Evolutionary conservation across 169 alveolate species (phyloP), one percentile per base, ranked within the genome.

Genomic region (Prorocentrum cordatum): DNA sequence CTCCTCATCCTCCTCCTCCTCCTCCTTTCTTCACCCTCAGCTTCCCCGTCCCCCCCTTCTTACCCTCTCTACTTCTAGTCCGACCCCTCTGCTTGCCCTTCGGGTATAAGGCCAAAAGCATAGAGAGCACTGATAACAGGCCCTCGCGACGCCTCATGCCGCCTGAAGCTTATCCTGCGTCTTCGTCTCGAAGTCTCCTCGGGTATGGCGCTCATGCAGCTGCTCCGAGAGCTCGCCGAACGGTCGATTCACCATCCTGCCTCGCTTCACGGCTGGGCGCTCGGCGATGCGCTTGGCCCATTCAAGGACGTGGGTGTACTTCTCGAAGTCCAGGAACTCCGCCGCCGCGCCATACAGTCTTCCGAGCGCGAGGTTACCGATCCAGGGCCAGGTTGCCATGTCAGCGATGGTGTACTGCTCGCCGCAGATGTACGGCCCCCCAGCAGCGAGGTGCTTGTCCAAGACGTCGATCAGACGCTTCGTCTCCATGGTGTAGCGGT

Each of bases 321-420:
- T 75, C 88, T 77, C 14, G n/a, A 77, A 72, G 31, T 77, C 75
- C 16, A 77, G 73, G 67, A 77, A 77, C n/a, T 77, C 88, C 12
- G 32, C 67, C 1, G 88, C 75, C 38, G 61, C 87, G 5, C 88
- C 88, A 20, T 77, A 77, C 47, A 77, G 9, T 64, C 36, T 59
- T 0, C 88, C 88, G 32, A 47, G 71, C 88, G 59, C 71, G 64
- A 77, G 50, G 75, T 75, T 59, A 64, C 88, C 88, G 4, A 77
- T 36, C 88, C 88, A 77, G 2, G 88, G 88, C 88, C 88, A 77
- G 20, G 59, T 39, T 9, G 88, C 88, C 88, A 77, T 77, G 75
- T 77, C 88, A 12, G 88, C 88, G 26, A 77, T 77, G 26, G 88
- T 77, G 62, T 77, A 77, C 88, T 77, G 88, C 35, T 77, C 88